Conservation (phyloP, 2,329 filamentous ascomycete genomes). For the Stemphylium vesicarium region DNA sequence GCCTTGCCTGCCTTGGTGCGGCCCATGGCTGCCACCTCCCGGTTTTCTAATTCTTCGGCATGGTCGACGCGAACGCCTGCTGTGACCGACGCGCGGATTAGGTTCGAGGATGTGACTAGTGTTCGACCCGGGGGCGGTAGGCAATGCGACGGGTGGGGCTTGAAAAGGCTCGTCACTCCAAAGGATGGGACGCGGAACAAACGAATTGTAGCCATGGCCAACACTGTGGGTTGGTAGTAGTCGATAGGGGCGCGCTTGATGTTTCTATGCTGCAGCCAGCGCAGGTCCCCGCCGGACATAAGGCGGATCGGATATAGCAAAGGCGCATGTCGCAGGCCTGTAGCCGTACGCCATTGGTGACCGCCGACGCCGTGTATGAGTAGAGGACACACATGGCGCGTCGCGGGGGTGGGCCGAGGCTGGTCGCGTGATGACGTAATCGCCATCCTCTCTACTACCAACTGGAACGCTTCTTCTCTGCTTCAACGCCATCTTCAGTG, state of each 20-base stretch:
- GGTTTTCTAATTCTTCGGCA: conserved; percentile 50
- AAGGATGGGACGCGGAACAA: neutral
- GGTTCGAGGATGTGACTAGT: conserved; percentile 20
- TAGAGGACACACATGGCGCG: neutral
- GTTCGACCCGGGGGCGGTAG: conserved; percentile 1
- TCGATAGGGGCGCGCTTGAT: neutral
- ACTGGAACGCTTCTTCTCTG: too few species aligned
- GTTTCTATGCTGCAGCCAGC: neutral
- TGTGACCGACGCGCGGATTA: conserved; percentile 24
- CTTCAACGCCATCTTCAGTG: too few species aligned
- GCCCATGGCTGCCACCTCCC: conserved; percentile 54
- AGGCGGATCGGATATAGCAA: neutral
- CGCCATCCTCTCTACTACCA: neutral
- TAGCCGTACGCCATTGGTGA: conserved; percentile 1
- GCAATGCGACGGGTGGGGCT: neutral
- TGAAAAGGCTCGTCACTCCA: neutral
- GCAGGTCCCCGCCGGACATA: conserved; percentile 5
- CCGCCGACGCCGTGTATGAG: neutral
- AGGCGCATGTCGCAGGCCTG: neutral
- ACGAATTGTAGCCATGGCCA: conserved; percentile 16
- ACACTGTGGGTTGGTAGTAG: conserved; percentile 3
- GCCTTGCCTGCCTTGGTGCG: conserved; percentile 54
- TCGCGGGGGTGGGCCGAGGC: neutral
- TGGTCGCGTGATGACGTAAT: neutral
- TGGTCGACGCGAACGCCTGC: conserved; percentile 33